These are phyloP conservation scores for Triticum aestivum DNA, from an alignment of 176 grass and related monocot genomes.

Conservation along the genomic window DNA sequence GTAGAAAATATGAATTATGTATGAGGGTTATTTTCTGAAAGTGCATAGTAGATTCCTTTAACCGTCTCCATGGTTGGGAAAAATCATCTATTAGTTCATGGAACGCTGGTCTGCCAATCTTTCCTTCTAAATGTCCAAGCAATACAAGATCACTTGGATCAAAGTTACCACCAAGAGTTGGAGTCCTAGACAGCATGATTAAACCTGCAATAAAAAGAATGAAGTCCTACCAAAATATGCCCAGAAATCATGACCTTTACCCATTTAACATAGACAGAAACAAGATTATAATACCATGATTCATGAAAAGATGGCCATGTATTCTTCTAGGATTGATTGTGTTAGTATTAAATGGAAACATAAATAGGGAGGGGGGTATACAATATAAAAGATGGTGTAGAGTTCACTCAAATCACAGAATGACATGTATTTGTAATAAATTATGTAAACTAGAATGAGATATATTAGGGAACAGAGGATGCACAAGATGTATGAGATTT, in stretches of 20 bases:
- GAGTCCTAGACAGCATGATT: slow-evolving; percentile 57
- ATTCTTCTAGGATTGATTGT: too few species aligned
- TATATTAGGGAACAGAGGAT: too few species aligned
- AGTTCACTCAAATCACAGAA: too few species aligned
- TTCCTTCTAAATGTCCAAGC: slow-evolving; percentile 69
- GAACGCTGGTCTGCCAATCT: slow-evolving; percentile 41
- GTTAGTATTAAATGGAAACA: too few species aligned
- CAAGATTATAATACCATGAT: neutral
- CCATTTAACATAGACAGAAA: neutral
- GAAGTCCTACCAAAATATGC: too few species aligned
- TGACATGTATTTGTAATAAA: too few species aligned
- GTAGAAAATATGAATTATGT: neutral
- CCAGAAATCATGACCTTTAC: neutral
- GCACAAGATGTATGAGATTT: too few species aligned
- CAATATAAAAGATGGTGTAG: too few species aligned
- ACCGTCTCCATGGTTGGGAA: too few species aligned
- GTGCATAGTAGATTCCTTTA: neutral
- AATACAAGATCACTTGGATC: slow-evolving; percentile 72
- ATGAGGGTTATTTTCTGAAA: slow-evolving; percentile 71
- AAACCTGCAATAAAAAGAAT: slow-evolving; percentile 47
- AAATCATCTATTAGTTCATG: slow-evolving; percentile 85
- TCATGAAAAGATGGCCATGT: too few species aligned
- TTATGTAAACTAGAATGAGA: too few species aligned
- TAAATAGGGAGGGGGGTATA: too few species aligned
- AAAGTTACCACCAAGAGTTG: slow-evolving; percentile 75